Percentiles rank a stretch among this genome's conserved stretches.
These are phyloP conservation scores for Akanthomyces lecanii DNA, from an alignment of 2,329 filamentous ascomycete genomes.

Conservation along the genomic window DNA sequence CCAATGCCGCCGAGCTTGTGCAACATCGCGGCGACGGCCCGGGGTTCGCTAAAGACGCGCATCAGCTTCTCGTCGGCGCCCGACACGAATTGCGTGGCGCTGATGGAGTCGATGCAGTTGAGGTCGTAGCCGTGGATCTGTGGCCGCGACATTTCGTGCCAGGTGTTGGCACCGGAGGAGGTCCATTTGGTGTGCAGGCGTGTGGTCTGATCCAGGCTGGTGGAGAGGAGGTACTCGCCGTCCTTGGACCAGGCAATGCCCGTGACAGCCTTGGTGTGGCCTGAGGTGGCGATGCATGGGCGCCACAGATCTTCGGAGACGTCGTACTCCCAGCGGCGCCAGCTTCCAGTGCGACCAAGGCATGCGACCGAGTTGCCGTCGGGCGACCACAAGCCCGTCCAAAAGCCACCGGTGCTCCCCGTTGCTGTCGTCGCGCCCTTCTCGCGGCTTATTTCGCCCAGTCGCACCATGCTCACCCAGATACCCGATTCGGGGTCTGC, in stretches of 20 bases:
- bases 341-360: constrained; percentile 86
- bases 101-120: constrained; percentile 83
- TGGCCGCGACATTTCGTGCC: constrained; percentile 93
- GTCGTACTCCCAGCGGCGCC: constrained; percentile 77
- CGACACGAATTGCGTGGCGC: constrained; percentile 74
- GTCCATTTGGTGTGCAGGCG: constrained; percentile 80
- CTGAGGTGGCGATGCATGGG: constrained; percentile 72
- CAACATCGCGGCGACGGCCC: constrained; percentile 73
- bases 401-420: constrained; percentile 92
- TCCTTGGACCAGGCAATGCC: constrained; percentile 79
- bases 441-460: constrained; percentile 90
- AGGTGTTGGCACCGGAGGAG: constrained; percentile 49
- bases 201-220: constrained; percentile 88
- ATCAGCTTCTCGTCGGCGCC: constrained; percentile 98
- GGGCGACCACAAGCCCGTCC: constrained; percentile 90
- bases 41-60: constrained; percentile 88
- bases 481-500: constrained; percentile 78
- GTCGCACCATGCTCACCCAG: constrained; percentile 79
- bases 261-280: constrained; percentile 77
- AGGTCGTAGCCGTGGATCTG: constrained; percentile 98
- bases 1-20: constrained; percentile 61
- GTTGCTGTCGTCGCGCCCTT: constrained; percentile 97
- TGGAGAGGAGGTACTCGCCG: constrained; percentile 82
- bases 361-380: constrained; percentile 71
- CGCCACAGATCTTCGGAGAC: constrained; percentile 63